Evolutionary conservation across 768 basidiomycete species (phyloP).

Genomic region (Multifurca ochricompacta): DNA sequence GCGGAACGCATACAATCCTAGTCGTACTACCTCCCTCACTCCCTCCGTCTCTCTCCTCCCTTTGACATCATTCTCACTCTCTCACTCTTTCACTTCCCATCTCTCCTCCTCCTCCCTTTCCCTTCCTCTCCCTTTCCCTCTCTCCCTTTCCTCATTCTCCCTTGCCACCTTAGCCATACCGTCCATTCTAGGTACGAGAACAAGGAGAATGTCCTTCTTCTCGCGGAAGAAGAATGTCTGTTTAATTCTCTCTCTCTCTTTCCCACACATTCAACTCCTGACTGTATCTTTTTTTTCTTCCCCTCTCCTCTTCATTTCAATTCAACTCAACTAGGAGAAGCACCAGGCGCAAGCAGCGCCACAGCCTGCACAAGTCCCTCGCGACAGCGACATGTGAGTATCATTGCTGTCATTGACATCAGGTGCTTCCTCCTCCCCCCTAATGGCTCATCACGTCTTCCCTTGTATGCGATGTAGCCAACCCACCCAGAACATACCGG

Average conservation of each 20-base stretch:
- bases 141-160: background rate
- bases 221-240: conserved; percentile 65
- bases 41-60: background rate
- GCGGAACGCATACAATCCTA: conserved; percentile 9
- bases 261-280: conserved; percentile 1
- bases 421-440: conserved; percentile 1
- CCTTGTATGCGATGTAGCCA: background rate
- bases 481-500: conserved; percentile 11
- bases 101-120: background rate
- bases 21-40: background rate
- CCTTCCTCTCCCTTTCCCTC: conserved; percentile 2
- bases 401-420: background rate
- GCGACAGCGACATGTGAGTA: conserved; percentile 15
- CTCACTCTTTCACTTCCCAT: conserved; percentile 6
- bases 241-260: conserved; percentile 14
- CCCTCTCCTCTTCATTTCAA: conserved; percentile 7
- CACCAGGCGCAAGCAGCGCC: conserved; percentile 13
- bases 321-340: conserved; percentile 18
- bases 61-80: background rate
- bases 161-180: conserved; percentile 46
- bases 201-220: conserved; percentile 91
- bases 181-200: conserved; percentile 52
- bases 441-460: conserved; percentile 2
- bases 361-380: conserved; percentile 15
- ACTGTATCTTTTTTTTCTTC: background rate